Conservation (phyloP, 495 filamentous ascomycete species). For the Rusavskia elegans region DNA sequence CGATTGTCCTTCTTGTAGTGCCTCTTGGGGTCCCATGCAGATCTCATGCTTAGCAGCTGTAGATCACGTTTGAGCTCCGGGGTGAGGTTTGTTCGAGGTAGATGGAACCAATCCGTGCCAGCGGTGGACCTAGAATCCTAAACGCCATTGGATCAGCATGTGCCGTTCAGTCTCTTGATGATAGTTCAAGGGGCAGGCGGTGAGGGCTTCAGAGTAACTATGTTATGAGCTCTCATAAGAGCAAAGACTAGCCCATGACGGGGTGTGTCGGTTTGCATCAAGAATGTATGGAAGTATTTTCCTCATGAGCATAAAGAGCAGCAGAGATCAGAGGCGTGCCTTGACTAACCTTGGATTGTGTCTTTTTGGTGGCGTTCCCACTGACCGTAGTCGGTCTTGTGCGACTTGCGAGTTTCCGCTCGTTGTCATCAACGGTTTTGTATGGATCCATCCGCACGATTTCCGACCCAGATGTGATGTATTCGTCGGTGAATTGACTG, state of each 20-base stretch:
- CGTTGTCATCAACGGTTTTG: not conserved
- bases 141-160: not conserved
- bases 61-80: conserved; percentile 75
- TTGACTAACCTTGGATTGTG: not conserved
- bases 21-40: conserved; percentile 74
- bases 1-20: conserved; percentile 77
- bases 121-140: conserved; percentile 43
- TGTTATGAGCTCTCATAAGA: conserved; percentile 67
- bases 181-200: not conserved
- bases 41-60: conserved; percentile 74
- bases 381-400: not conserved
- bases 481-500: not conserved
- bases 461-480: not conserved
- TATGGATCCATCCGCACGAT: not conserved
- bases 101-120: conserved; percentile 61
- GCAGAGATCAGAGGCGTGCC: not conserved
- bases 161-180: conserved; percentile 16
- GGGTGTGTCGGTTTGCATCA: conserved; percentile 25
- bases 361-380: not conserved
- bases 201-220: conserved; percentile 93
- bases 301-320: conserved; percentile 5
- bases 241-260: conserved; percentile 61
- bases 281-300: conserved; percentile 9
- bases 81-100: conserved; percentile 70
- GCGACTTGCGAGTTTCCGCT: not conserved